Base-by-base conservation (phyloP, 371 early-diverging fungal species). In the Mortierella sp. region DNA sequence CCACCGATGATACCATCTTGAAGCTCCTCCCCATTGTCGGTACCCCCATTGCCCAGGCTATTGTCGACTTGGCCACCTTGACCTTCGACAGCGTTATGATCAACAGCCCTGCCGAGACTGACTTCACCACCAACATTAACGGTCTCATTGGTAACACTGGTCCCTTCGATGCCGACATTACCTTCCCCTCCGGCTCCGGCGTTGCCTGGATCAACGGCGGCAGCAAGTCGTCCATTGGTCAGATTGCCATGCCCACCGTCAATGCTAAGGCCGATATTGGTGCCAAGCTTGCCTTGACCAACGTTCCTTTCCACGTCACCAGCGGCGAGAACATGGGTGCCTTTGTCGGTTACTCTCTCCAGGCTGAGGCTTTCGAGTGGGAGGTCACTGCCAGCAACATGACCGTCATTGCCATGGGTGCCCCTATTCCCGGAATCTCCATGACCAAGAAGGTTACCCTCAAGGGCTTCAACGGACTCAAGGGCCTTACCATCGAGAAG, bases 91-190 rank as follows among this genome's bases (percentile, higher is more conserved):
- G 89, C 71, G 80, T 85, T 31, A 81, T 88, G 84, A 85, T 94
- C 74, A 90, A 91, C 64, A 81, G 83, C 55, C 89, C 90, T 53
- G 88, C 89, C 37, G 88, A 90, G 31, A 83, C 83, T 31, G 86
- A 78, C 67, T 92, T 92, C 81, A 91, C 88, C 44, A 88, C 91
- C 43, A 88, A 90, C 72, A 89, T 91, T 83, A 83, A 84, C 71
- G 94, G 94, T 76, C 71, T 85, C 16, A 90, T 92, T 72, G 89
- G 82, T 53, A 89, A 90, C 73, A 91, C 94, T 53, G 94, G 94
- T 78, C 91, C 90, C 24, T 87, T 94, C 72, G 89, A 86, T 75
- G 92, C 94, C 19, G 80, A 86, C 0, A 92, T 94, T 57, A 59
- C 80, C 24, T 93, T 93, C 90, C 91, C 91, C 50, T 69, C 53